These are phyloP conservation scores for Coniochaeta sp. DNA, from an alignment of 2,329 filamentous ascomycete genomes.

Conservation along the genomic window DNA sequence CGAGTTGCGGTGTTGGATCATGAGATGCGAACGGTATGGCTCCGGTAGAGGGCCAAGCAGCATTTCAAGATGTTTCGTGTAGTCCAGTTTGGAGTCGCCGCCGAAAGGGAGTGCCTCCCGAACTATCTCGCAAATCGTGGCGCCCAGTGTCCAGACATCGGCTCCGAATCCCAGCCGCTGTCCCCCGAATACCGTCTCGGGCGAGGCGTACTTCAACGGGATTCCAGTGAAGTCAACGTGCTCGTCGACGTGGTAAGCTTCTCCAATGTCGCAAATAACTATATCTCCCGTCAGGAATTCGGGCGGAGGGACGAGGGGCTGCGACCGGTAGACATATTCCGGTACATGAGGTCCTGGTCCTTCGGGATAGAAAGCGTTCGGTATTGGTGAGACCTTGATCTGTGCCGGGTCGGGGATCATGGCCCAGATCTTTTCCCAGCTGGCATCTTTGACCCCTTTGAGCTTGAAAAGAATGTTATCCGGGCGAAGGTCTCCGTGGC, in stretches of 20 bases:
- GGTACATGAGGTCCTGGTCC: neutral
- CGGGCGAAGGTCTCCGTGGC: constrained; percentile 11
- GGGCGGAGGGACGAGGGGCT: neutral
- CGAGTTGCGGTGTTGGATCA: too few relatives aligned
- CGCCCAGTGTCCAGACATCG: neutral
- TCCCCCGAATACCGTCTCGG: neutral
- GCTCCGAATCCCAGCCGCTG: neutral
- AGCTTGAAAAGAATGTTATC: constrained; percentile 8
- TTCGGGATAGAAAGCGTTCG: neutral
- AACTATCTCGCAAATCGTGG: neutral
- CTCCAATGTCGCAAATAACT: neutral
- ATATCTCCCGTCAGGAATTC: neutral
- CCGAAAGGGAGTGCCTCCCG: neutral
- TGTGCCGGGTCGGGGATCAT: neutral
- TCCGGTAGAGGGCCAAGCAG: neutral
- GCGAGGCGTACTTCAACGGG: neutral
- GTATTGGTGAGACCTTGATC: neutral
- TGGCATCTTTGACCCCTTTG: neutral
- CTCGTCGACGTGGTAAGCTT: neutral
- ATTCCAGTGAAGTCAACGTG: neutral
- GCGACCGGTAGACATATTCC: neutral
- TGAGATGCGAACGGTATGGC: neutral
- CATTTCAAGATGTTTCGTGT: neutral
- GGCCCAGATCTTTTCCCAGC: neutral
- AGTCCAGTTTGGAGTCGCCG: neutral